Base-by-base conservation (phyloP, 345 rosid genomes). In the Hibiscus tridactylites region DNA sequence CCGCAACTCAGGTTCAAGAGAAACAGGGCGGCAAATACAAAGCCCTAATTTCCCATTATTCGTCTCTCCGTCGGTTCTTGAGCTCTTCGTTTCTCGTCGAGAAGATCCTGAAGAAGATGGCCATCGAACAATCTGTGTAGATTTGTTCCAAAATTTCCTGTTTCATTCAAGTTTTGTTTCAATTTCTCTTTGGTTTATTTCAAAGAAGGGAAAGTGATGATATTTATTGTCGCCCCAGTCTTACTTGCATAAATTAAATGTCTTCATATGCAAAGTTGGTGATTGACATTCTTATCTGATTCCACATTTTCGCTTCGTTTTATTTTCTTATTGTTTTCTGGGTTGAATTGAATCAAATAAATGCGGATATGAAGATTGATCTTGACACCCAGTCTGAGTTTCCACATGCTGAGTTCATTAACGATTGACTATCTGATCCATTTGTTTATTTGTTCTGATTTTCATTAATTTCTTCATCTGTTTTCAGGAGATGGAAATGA, bases 361-460 rank as follows among this genome's bases (percentile, higher is more conserved):
- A 50, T 50, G 2, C 7, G 19, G 56, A 50, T 50, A 16, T 50
- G 54, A 15, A 16, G 54, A 50, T 50, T 12, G 54, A 50, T 15
- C 17, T 50, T 50, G 54, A 50, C 54, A 50, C 54, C 17, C 54
- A 49, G 53, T 49, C 53, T 49, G 53, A 49, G 53, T 49, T 49
- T 13, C 53, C 13, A 49, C n/a, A 50, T 50, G 54, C 54, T 50
- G 16, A 16, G 17, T 4, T 8, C 52, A 49, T 4, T 1, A 49
- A 12, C 53, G 53, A 49, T 49, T 17, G 6, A 49, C 53, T 49
- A 49, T 49, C 97, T 88, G 96, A 92, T 84, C 93, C 83, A 62
- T 44, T 16, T 52, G 4, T 52, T 16, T 53, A 5, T 53, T n/a
- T 53, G 5, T 42, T 52, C 2, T 21, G 53, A 1, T 12, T 16